phyloP scores from a whole-genome alignment of 1,139 yeast species.

The Candida tunisiensis region DNA sequence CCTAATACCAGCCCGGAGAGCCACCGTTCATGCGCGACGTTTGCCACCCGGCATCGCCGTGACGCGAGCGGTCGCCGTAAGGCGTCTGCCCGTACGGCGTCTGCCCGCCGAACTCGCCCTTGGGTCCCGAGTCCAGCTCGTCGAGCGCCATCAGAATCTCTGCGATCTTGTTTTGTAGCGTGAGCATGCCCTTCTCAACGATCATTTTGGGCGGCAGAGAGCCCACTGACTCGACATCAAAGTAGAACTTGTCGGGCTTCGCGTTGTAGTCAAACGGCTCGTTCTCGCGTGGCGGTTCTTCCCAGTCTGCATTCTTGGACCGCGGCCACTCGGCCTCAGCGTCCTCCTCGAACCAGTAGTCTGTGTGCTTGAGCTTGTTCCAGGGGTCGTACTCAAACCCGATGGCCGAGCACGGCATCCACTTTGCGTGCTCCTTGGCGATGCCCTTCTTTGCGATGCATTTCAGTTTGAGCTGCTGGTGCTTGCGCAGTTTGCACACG shows the following conservation, averaged over 20 bases:
- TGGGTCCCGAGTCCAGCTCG: conserved; percentile 10
- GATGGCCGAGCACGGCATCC: conserved; percentile 97
- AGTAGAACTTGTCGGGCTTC: conserved; percentile 61
- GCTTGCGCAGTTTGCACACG: conserved; percentile 79
- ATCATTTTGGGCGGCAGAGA: conserved; percentile 80
- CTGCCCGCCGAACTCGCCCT: not conserved
- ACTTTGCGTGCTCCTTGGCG: conserved; percentile 95
- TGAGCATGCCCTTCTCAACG: conserved; percentile 64
- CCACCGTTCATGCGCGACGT: not conserved
- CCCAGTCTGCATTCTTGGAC: conserved; percentile 82
- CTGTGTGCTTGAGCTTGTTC: conserved; percentile 92
- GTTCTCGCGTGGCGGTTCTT: conserved; percentile 84
- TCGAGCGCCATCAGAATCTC: conserved; percentile 73
- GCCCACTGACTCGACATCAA: conserved; percentile 89
- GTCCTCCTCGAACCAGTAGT: conserved; percentile 88
- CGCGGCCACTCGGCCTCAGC: conserved; percentile 88
- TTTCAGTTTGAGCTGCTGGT: conserved; percentile 75
- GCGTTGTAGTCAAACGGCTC: conserved; percentile 80
- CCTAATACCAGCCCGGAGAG: not conserved
- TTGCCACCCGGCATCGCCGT: not conserved
- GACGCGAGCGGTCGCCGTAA: conserved; percentile 1
- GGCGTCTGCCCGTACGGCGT: no score
- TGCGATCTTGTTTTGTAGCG: conserved; percentile 81
- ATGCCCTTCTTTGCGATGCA: conserved; percentile 98
- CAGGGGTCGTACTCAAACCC: conserved; percentile 99